Conservation (phyloP, 495 filamentous ascomycete genomes). For the Lasiosphaeria hispida region DNA sequence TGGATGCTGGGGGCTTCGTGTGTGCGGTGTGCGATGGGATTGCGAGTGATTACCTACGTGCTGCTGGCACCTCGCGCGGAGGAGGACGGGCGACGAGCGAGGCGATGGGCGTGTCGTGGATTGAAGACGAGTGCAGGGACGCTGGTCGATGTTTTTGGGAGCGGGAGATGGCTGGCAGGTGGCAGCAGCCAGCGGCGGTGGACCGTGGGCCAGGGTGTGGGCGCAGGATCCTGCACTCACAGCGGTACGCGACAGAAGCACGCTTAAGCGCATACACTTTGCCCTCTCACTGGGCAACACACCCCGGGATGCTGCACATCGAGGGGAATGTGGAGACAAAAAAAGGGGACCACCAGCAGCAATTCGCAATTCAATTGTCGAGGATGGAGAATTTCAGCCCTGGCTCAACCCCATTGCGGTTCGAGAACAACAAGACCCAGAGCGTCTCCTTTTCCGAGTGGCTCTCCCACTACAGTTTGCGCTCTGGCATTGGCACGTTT, state of each 20-base stretch:
- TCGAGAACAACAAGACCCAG: no score
- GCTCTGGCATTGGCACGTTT: no score
- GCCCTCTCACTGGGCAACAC: conserved; percentile 18
- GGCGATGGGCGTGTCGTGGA: not conserved
- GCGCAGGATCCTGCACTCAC: not conserved
- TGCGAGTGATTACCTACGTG: not conserved
- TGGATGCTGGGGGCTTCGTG: not conserved
- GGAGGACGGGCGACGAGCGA: not conserved
- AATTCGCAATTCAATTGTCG: not conserved
- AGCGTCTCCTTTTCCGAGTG: no score
- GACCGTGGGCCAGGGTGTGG: not conserved
- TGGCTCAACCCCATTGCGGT: no score
- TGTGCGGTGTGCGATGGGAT: not conserved
- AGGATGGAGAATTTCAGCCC: not conserved
- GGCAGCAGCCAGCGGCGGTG: conserved; percentile 11
- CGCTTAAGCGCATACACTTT: conserved; percentile 15
- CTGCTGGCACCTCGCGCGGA: conserved; percentile 11
- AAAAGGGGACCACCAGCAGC: conserved; percentile 8
- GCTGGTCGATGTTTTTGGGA: conserved; percentile 12
- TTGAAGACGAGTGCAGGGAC: conserved; percentile 1
- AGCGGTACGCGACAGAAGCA: conserved; percentile 8
- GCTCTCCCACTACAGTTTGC: no score
- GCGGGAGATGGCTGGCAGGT: conserved; percentile 18
- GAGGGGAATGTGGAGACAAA: conserved; percentile 6
- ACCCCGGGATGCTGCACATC: not conserved